phyloP scores from a whole-genome alignment of 768 basidiomycete genomes.

The Agaricus blazei region DNA sequence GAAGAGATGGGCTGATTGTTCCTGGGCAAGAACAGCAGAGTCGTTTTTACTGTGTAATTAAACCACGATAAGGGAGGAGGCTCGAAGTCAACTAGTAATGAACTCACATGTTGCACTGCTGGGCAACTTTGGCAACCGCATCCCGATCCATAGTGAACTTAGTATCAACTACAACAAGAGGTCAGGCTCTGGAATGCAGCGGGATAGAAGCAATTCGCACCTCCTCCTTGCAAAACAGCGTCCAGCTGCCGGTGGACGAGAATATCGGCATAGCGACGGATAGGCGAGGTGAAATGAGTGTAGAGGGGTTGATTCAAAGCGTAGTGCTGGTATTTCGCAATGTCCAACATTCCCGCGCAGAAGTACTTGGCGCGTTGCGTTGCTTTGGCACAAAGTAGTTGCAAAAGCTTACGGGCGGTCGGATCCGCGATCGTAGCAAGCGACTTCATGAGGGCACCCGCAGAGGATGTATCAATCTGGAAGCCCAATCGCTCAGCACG shows the following conservation, averaged over 20 bases:
- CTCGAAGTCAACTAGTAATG: background rate
- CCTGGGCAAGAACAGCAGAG: constrained; percentile 87
- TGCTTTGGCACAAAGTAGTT: constrained; percentile 84
- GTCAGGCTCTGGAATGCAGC: constrained; percentile 5
- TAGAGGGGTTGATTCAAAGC: constrained; percentile 88
- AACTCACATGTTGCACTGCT: constrained; percentile 93
- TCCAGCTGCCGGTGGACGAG: constrained; percentile 96
- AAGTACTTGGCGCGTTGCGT: constrained; percentile 96
- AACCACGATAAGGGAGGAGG: background rate
- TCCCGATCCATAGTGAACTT: constrained; percentile 98
- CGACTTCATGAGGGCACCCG: constrained; percentile 80
- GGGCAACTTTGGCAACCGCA: constrained; percentile 94
- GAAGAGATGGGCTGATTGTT: constrained; percentile 94
- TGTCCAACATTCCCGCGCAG: constrained; percentile 98
- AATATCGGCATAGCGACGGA: constrained; percentile 90
- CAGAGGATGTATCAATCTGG: constrained; percentile 71
- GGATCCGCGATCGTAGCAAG: constrained; percentile 72
- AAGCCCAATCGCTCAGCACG: constrained; percentile 83
- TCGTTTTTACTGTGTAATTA: constrained; percentile 66
- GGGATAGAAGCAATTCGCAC: constrained; percentile 31
- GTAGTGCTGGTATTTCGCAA: constrained; percentile 95
- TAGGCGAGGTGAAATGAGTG: constrained; percentile 90
- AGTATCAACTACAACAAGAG: constrained; percentile 45
- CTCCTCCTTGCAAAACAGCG: constrained; percentile 69
- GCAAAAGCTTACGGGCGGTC: constrained; percentile 71